Evolutionary conservation across 164 flowering plant genomes (phyloP).

Genomic region (Stephania japonica): DNA sequence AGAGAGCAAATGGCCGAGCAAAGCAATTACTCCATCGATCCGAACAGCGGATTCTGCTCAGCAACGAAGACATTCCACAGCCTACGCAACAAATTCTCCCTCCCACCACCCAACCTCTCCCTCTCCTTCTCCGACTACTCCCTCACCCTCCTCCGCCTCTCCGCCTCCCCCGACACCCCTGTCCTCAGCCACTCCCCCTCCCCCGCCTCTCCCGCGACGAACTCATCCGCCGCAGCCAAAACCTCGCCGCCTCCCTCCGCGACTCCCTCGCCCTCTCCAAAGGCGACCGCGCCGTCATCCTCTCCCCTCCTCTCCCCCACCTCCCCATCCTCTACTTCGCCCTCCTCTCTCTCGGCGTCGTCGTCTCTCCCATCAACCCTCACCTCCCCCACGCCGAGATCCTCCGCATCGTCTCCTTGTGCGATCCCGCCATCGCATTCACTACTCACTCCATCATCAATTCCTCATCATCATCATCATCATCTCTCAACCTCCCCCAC

Average conservation of each 20-base stretch:
- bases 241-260: slow-evolving; percentile 34
- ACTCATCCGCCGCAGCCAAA: slow-evolving; percentile 18
- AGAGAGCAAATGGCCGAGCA: no score
- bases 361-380: slow-evolving; percentile 63
- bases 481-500: slow-evolving; percentile 16
- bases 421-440: slow-evolving; percentile 50
- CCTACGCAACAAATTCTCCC: slow-evolving; percentile 34
- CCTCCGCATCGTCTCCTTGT: slow-evolving; percentile 36
- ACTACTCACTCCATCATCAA: slow-evolving; percentile 28
- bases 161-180: slow-evolving; percentile 10
- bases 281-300: slow-evolving; percentile 46
- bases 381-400: slow-evolving; percentile 40
- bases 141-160: slow-evolving; percentile 31
- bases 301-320: slow-evolving; percentile 34
- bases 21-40: slow-evolving; percentile 19
- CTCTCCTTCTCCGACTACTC: slow-evolving; percentile 37
- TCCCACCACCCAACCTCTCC: slow-evolving; percentile 33
- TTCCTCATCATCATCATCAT: no score
- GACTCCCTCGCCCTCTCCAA: slow-evolving; percentile 15
- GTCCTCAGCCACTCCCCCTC: slow-evolving; percentile 44
- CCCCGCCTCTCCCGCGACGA: slow-evolving; percentile 30
- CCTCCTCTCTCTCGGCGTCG: slow-evolving; percentile 55
- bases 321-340: slow-evolving; percentile 59
- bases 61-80: slow-evolving; percentile 46
- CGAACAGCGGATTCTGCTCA: slow-evolving; percentile 40